Conservation (phyloP, 2,329 filamentous ascomycete genomes). For the Lachnellula occidentalis region DNA sequence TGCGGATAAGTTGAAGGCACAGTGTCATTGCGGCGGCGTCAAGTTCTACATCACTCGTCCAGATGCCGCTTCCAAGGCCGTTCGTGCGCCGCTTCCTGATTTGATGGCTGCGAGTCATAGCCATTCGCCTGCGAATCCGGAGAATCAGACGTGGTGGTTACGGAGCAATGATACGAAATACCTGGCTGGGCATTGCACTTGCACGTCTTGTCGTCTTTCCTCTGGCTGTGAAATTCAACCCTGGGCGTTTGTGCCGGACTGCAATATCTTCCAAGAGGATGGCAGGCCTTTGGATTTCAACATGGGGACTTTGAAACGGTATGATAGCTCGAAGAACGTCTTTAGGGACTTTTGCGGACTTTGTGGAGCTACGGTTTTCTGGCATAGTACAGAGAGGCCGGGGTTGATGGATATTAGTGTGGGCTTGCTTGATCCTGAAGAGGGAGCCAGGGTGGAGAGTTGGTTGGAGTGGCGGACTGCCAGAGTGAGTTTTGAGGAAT, state of each 20-base stretch:
- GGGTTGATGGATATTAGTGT: slow-evolving; percentile 59
- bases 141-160: slow-evolving; percentile 20
- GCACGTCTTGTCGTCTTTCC: slow-evolving; percentile 54
- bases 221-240: slow-evolving; percentile 59
- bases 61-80: slow-evolving; percentile 38
- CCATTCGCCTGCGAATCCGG: slow-evolving; percentile 36
- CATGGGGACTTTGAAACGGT: slow-evolving; percentile 42
- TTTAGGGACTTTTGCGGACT: slow-evolving; percentile 54
- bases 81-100: slow-evolving; percentile 47
- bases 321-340: slow-evolving; percentile 49
- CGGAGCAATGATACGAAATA: slow-evolving; percentile 40
- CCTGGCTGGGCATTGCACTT: slow-evolving; percentile 55
- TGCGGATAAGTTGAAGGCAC: slow-evolving; percentile 34
- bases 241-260: slow-evolving; percentile 61
- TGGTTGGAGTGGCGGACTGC: slow-evolving; percentile 59
- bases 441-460: slow-evolving; percentile 48
- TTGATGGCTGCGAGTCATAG: slow-evolving; percentile 43
- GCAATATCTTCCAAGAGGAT: slow-evolving; percentile 46
- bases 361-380: slow-evolving; percentile 63
- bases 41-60: slow-evolving; percentile 53
- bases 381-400: slow-evolving; percentile 47
- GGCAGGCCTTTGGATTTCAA: slow-evolving; percentile 32
- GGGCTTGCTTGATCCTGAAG: slow-evolving; percentile 47
- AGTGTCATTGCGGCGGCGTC: slow-evolving; percentile 51
- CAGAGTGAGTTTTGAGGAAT: slow-evolving; percentile 48